Evolutionary conservation across 208 protist species (phyloP), one percentile per base, ranked within the genome.

Genomic region (Eutreptiella sp.): DNA sequence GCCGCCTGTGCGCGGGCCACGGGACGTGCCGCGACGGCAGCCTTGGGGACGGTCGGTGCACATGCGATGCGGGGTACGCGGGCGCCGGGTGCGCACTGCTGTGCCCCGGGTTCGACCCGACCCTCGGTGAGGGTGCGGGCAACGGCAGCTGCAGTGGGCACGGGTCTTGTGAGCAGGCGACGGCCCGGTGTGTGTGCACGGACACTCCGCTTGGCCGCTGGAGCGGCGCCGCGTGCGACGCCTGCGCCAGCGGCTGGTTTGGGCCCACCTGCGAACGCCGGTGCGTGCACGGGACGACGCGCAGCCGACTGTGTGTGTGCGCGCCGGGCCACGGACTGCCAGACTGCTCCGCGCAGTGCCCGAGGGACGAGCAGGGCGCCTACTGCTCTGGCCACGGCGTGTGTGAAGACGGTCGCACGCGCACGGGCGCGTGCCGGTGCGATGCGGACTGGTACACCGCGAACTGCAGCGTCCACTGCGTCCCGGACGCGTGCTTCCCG

Each of bases 401-500:
- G 11, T 64, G 58, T 32, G 21, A 24, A 38, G 58, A 64, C 9
- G 58, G 58, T 16, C 58, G 27, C 21, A 14, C 24, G 48, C 48
- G 29, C 0, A 63, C 72, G 21, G 77, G 66, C 0, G 31, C 31
- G 3, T 83, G 74, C 31, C 32, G 4, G 2, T 83, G 70, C 39
- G 36, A 57, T 7, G 53, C 48, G 4, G 48, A 64, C 43, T 64
- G 63, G 48, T 64, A 64, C 46, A 62, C 38, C 21, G 28, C 5
- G n/a, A 62, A 35, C 9, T 64, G 58, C 28, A 31, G 7, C 21
- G 58, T 43, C 7, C 7, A 58, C 5, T 64, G 58, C 46, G 29
- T 63, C 23, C 9, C 26, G 16, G 5, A 9, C 9, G 43, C 19
- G 19, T n/a, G n/a, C n/a, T n/a, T n/a, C n/a, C n/a, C 21, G n/a